phyloP scores from a whole-genome alignment of 306 rosid species.

The Cicer pinnatifidum region DNA sequence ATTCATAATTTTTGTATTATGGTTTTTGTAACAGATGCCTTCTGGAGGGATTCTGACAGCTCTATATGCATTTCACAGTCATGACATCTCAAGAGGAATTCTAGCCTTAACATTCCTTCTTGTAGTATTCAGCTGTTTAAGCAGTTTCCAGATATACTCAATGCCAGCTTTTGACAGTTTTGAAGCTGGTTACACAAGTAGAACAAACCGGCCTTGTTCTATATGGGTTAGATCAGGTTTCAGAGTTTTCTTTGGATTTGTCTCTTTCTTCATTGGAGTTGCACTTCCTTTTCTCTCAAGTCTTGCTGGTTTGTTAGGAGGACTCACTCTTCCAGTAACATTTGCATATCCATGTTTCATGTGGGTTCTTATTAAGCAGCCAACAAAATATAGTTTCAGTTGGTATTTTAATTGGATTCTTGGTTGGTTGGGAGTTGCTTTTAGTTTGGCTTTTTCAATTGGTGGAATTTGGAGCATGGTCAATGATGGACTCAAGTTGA shows the following conservation, averaged over 20 bases:
- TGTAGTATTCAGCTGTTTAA: constrained; percentile 91
- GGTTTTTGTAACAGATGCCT: constrained; percentile 71
- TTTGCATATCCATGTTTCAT: constrained; percentile 99
- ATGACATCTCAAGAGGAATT: constrained; percentile 81
- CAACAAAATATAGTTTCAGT: constrained; percentile 82
- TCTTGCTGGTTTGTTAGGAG: constrained; percentile 93
- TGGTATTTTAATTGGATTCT: constrained; percentile 95
- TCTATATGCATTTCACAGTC: constrained; percentile 83
- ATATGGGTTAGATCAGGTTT: constrained; percentile 97
- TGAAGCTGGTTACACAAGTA: constrained; percentile 96
- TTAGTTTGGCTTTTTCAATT: constrained; percentile 88
- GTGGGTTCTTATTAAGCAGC: constrained; percentile 98
- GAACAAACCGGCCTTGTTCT: constrained; percentile 94
- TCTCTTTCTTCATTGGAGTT: constrained; percentile 90
- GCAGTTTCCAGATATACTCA: constrained; percentile 97
- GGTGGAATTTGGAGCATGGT: constrained; percentile 99
- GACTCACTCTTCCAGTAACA: constrained; percentile 96
- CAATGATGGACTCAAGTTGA: constrained; percentile 84
- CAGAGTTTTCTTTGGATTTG: constrained; percentile 81
- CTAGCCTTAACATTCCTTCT: constrained; percentile 88
- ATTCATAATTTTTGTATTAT: not conserved
- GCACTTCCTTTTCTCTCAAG: constrained; percentile 99
- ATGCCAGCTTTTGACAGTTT: constrained; percentile 99
- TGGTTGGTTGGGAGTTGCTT: constrained; percentile 91
- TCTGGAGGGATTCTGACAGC: constrained; percentile 91